Evolutionary conservation across 208 protist genomes (phyloP), one percentile per base, ranked within the genome.

Genomic region (Acanthamoeba culbertsoni): DNA sequence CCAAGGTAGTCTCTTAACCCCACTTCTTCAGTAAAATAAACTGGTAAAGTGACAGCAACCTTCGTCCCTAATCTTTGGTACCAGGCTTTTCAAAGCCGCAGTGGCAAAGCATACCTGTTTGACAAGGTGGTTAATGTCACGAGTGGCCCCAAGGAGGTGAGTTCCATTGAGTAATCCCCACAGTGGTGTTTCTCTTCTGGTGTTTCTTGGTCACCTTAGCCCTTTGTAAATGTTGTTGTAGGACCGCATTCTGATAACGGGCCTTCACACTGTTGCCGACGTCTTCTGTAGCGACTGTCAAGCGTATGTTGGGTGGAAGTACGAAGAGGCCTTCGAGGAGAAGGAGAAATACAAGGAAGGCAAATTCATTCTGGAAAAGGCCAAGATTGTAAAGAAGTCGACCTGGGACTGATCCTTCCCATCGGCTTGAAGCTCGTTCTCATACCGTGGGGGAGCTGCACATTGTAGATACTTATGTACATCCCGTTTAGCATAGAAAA

Each of bases 291-390:
- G 91, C 42, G 62, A 91, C 43, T 95, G 94, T 59, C 55, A 91
- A 51, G 88, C 86, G 26, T 43, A 73, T 33, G 40, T 95, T 8
- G 94, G 94, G 40, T 95, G 94, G 94, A 95, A 95, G 92, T 95
- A 95, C 90, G 86, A 94, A 51, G 90, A 92, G 55, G 91, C 94
- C 31, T 94, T 94, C 48, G 92, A 94, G 14, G 94, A 95, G 55
- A 86, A 37, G 31, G 86, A 95, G 75, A 95, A 95, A 43, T 95
- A 94, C 82, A 95, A 95, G 93, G 94, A 94, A 45, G 94, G 94
- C 59, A 95, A 95, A 68, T 94, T 93, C 26, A 95, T 95, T 90
- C 88, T 95, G 46, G 94, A 95, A 53, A 95, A 91, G 79, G 94
- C 75, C 40, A 94, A 91, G 35, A 95, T 95, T 51, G 45, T 86